These are phyloP conservation scores for Pelargonium fulgidum DNA, from an alignment of 441 rosid species.

Conservation along the genomic window DNA sequence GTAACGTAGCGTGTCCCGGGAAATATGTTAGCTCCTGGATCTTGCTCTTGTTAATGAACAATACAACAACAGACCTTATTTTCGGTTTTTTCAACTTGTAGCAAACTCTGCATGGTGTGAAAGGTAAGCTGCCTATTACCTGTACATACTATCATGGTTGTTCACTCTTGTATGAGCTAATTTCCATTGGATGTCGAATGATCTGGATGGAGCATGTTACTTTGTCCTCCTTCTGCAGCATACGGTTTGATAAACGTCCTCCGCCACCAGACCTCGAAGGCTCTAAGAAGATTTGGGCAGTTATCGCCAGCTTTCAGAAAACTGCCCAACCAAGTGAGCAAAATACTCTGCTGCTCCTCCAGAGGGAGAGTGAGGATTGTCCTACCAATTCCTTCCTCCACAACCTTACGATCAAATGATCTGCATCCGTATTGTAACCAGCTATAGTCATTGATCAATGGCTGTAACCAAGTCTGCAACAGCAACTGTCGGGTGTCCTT, in stretches of 20 bases:
- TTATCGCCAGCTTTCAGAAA: conserved; percentile 75
- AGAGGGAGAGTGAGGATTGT: conserved; percentile 82
- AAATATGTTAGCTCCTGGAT: no score
- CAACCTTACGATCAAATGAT: conserved; percentile 76
- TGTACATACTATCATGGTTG: conserved; percentile 11
- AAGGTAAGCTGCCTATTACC: conserved; percentile 12
- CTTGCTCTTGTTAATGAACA: no score
- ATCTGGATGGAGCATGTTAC: conserved; percentile 32
- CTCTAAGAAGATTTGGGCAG: conserved; percentile 90
- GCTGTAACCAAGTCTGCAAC: conserved; percentile 81
- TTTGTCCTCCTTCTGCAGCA: conserved; percentile 38
- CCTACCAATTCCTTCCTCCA: conserved; percentile 92
- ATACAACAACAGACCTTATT: no score
- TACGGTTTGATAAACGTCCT: conserved; percentile 77
- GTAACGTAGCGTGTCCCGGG: not conserved
- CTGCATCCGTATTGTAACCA: conserved; percentile 87
- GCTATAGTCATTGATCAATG: conserved; percentile 76
- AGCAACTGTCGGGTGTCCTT: conserved; percentile 68
- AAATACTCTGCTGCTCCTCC: conserved; percentile 81
- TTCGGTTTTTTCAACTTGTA: not conserved
- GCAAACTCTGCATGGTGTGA: conserved; percentile 11
- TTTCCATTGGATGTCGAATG: conserved; percentile 16
- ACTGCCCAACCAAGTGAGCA: conserved; percentile 73
- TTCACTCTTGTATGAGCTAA: no score
- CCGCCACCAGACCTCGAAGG: conserved; percentile 99